These are phyloP conservation scores for Letharia lupina DNA, from an alignment of 495 filamentous ascomycete genomes.

Conservation along the genomic window DNA sequence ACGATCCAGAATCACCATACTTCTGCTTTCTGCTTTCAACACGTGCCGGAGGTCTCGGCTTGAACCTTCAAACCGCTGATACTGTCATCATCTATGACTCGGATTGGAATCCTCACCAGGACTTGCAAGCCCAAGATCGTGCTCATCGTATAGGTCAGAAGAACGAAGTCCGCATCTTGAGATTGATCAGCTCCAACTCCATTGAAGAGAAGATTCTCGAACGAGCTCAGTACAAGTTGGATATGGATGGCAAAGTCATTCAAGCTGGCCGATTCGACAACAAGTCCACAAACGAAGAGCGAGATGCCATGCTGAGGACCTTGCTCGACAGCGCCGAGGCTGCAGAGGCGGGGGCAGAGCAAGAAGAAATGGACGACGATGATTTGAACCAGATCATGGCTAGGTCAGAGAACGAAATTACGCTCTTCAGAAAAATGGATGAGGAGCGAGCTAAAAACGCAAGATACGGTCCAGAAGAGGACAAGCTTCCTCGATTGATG, in stretches of 20 bases:
- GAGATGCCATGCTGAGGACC: slow-evolving; percentile 87
- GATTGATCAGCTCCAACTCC: slow-evolving; percentile 91
- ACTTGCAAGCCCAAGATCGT: slow-evolving; percentile 98
- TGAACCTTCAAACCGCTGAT: slow-evolving; percentile 95
- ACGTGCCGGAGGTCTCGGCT: slow-evolving; percentile 91
- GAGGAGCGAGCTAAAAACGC: slow-evolving; percentile 54
- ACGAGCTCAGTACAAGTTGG: slow-evolving; percentile 92
- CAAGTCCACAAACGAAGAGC: slow-evolving; percentile 96
- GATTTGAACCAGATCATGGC: slow-evolving; percentile 86
- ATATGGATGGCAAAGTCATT: slow-evolving; percentile 99
- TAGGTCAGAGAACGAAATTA: slow-evolving; percentile 63
- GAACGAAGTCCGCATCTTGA: slow-evolving; percentile 94
- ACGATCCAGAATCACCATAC: slow-evolving; percentile 79
- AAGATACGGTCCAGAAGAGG: slow-evolving; percentile 61
- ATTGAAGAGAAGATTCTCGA: slow-evolving; percentile 98
- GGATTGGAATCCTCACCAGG: slow-evolving; percentile 99
- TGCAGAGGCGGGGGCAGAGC: slow-evolving; percentile 69
- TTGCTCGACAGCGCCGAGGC: slow-evolving; percentile 84
- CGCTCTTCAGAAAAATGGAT: slow-evolving; percentile 68
- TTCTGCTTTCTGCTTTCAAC: slow-evolving; percentile 99
- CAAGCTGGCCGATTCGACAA: slow-evolving; percentile 99
- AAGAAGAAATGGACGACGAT: slow-evolving; percentile 95
- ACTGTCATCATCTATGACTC: slow-evolving; percentile 99
- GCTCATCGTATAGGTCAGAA: slow-evolving; percentile 99
- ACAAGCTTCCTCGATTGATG: slow-evolving; percentile 68